Conservation (phyloP, 2,329 filamentous ascomycete genomes). For the Fusarium dlaminii region DNA sequence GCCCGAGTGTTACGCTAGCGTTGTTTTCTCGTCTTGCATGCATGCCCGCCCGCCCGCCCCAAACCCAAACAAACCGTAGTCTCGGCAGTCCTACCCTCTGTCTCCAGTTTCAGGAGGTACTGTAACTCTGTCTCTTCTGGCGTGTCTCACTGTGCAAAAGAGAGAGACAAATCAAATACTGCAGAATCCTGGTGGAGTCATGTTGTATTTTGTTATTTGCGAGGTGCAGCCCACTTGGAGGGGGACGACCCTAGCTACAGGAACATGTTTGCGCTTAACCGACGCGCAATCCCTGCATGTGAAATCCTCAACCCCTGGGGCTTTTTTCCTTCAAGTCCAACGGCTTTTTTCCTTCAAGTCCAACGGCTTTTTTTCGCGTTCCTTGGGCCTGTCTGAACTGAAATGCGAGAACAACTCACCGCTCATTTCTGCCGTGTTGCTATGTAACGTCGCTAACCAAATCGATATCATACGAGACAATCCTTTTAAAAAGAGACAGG, state of each 20-base stretch:
- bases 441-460: constrained; percentile 23
- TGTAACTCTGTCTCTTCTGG: not conserved
- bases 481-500: constrained; percentile 6
- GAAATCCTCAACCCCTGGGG: not conserved
- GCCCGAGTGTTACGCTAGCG: not conserved
- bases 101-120: constrained; percentile 1
- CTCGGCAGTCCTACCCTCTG: not conserved
- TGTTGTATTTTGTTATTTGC: constrained; percentile 14
- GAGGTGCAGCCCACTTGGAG: not conserved
- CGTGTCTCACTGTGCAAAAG: not conserved
- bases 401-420: constrained; percentile 17
- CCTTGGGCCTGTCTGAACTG: not conserved
- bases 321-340: not conserved
- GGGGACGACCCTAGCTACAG: constrained; percentile 1
- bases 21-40: constrained; percentile 17
- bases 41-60: not conserved
- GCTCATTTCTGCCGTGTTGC: constrained; percentile 26
- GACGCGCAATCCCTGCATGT: not conserved
- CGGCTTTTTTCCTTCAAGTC: constrained; percentile 15
- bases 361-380: constrained; percentile 26
- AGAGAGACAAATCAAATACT: not conserved
- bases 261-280: not conserved
- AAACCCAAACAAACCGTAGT: not conserved
- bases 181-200: constrained; percentile 2
- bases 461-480: constrained; percentile 16